Evolutionary conservation across 2,329 filamentous ascomycete genomes (phyloP).

Genomic region (Metarhizium sp.): DNA sequence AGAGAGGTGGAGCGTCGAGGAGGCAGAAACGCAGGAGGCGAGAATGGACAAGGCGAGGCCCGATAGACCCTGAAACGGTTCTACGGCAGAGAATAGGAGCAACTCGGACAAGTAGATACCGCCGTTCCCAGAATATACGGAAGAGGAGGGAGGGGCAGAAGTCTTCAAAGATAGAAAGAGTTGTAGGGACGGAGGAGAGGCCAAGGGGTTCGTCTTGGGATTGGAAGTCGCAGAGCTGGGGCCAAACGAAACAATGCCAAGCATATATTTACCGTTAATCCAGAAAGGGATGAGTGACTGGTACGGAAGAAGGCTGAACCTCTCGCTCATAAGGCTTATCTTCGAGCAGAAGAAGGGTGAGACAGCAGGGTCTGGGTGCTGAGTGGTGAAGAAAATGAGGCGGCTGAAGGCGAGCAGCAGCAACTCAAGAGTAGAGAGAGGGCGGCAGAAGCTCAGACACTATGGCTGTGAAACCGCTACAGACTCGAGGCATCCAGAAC

Average conservation of each 20-base stretch:
- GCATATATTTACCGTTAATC: no score
- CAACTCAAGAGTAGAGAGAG: neutral
- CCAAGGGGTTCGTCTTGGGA: neutral
- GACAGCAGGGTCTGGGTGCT: neutral
- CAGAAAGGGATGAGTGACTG: neutral
- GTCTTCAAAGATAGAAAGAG: neutral
- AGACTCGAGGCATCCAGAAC: neutral
- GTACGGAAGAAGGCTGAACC: neutral
- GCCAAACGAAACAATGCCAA: neutral
- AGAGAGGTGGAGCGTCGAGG: neutral
- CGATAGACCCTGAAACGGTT: neutral
- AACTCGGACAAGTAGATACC: neutral
- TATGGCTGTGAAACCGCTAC: neutral
- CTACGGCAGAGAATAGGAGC: neutral
- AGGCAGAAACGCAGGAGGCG: neutral
- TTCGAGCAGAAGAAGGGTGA: neutral
- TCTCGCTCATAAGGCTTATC: neutral
- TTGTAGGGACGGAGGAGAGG: neutral
- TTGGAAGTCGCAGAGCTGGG: neutral
- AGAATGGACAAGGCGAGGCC: neutral
- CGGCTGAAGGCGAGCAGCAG: neutral
- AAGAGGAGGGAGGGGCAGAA: neutral
- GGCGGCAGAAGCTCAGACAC: neutral
- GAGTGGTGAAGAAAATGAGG: neutral
- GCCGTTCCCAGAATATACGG: neutral